Conservation (phyloP, 2,329 filamentous ascomycete species). For the Clarireedia monteithiana region DNA sequence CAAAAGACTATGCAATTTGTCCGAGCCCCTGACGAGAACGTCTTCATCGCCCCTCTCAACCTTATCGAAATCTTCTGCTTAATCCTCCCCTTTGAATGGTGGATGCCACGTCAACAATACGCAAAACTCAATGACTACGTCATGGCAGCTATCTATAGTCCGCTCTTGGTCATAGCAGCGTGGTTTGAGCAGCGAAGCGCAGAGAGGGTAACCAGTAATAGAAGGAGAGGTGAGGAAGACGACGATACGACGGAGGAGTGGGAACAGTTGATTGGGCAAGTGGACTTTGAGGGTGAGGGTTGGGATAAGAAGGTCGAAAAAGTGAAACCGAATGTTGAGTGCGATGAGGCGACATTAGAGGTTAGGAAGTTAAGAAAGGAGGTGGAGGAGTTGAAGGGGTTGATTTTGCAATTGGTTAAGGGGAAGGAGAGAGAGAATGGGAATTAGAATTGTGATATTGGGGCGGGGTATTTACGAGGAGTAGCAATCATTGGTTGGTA, state of each 20-base stretch:
- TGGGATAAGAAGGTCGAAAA: slow-evolving; percentile 75
- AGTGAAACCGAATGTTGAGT: slow-evolving; percentile 75
- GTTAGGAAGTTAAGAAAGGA: slow-evolving; percentile 50
- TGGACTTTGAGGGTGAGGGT: slow-evolving; percentile 76
- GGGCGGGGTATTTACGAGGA: too few relatives aligned
- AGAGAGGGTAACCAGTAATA: slow-evolving; percentile 60
- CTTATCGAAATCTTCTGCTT: slow-evolving; percentile 79
- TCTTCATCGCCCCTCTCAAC: slow-evolving; percentile 95
- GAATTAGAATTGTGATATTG: background rate
- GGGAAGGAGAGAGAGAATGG: slow-evolving; percentile 7
- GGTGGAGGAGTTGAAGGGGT: slow-evolving; percentile 46
- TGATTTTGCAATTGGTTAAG: slow-evolving; percentile 22
- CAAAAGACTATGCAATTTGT: slow-evolving; percentile 97
- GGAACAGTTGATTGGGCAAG: slow-evolving; percentile 68
- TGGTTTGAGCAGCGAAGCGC: slow-evolving; percentile 61
- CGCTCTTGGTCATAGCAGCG: slow-evolving; percentile 72
- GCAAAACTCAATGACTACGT: slow-evolving; percentile 79
- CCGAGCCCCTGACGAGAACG: slow-evolving; percentile 93
- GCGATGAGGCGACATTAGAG: slow-evolving; percentile 69
- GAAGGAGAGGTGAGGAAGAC: slow-evolving; percentile 74
- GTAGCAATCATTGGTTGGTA: too few relatives aligned
- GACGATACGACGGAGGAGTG: slow-evolving; percentile 87
- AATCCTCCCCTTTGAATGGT: slow-evolving; percentile 85
- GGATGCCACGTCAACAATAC: slow-evolving; percentile 69
- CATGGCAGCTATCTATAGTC: slow-evolving; percentile 81